Evolutionary conservation across 1,284 basidiomycete genomes (phyloP), one percentile per base, ranked within the genome.

Genomic region (Ceratobasidium sp.): DNA sequence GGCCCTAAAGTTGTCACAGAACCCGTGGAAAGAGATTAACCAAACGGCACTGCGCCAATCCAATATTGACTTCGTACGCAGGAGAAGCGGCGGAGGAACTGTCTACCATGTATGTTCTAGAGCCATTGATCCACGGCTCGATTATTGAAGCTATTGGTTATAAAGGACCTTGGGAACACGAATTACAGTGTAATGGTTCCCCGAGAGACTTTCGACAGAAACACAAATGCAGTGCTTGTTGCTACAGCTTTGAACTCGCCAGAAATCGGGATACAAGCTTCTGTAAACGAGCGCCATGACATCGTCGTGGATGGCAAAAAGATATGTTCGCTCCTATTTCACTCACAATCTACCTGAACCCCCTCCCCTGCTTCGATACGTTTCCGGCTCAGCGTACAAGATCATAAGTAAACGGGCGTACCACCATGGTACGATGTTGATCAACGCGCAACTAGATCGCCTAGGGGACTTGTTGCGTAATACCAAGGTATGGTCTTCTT

Each of bases 401-500:
- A 94, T 99, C 78, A 94, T 94, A 54, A 94, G 92, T 81, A 91
- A 92, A 79, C 88, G 98, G 20, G 96, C 97, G 0, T 99, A 99
- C 85, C 97, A 99, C 82, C 98, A 99, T 83, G 98, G 98, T 0
- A 99, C 97, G n/a, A 98, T 99, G 97, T 90, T 99, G 38, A 94
- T 99, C 41, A 93, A 94, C 16, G 94, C 95, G 4, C 86, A 89
- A 65, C 88, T 98, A 30, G 86, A 89, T 48, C 88, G 89, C 10
- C 87, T 97, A 0, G 93, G 94, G 0, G 89, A 92, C 71, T 86
- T 95, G 12, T 87, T 99, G 62, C 90, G 87, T 33, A 89, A 90
- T 0, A 88, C 90, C 76, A 94, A 95, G 84, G 96, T 94, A 79
- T 69, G 87, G 68, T 5, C 44, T 59, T 50, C 64, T 48, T 41